Percentiles rank a stretch among this genome's conserved stretches.
Evolutionary conservation across 441 rosid genomes (phyloP).

Genomic region (Corymbia citriodora): DNA sequence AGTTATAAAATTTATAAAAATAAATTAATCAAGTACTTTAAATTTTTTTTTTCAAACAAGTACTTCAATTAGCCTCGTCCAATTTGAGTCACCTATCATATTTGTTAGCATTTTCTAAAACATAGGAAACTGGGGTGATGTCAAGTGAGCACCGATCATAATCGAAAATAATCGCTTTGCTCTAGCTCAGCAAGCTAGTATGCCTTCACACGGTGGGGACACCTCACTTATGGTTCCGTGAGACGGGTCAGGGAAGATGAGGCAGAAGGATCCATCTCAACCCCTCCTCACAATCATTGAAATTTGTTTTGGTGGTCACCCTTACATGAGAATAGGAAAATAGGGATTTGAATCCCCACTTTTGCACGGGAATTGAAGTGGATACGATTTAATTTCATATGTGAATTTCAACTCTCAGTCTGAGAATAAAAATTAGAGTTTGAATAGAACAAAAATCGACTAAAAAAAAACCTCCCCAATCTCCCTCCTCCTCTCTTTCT

Average conservation of each 20-base stretch:
- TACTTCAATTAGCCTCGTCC: neutral
- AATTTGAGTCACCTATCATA: neutral
- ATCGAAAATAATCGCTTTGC: neutral
- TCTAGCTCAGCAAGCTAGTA: neutral
- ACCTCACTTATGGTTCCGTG: neutral
- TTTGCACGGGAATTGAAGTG: no score
- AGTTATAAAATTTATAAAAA: fast-evolving
- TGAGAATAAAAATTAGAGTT: no score
- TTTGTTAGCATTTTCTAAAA: neutral
- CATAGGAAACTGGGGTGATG: neutral
- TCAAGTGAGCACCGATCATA: neutral
- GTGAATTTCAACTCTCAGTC: no score
- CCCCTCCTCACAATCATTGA: no score
- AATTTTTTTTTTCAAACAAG: no score
- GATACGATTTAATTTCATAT: no score
- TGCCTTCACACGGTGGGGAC: neutral
- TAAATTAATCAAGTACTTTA: neutral
- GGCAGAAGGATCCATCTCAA: no score
- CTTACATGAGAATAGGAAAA: no score
- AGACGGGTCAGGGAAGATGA: no score
- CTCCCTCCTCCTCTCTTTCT: neutral
- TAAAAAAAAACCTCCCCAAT: neutral
- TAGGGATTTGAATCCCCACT: no score
- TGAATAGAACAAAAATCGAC: no score
- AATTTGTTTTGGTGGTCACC: no score